These are phyloP conservation scores for Blakeslea trispora DNA, from an alignment of 371 early-diverging fungal species.

Conservation along the genomic window DNA sequence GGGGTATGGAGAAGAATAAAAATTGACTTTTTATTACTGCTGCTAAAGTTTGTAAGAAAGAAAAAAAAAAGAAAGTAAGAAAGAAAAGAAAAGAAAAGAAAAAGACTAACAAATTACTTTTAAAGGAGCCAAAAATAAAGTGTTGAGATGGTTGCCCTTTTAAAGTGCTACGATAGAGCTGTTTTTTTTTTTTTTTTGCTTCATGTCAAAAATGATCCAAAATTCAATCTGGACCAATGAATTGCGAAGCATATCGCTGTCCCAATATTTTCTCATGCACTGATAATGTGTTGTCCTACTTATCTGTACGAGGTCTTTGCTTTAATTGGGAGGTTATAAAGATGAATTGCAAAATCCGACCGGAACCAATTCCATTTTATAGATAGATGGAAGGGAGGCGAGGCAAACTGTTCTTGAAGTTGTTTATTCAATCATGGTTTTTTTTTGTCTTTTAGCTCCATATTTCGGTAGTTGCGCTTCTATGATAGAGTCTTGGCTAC, in stretches of 20 bases:
- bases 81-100: conserved; percentile 8
- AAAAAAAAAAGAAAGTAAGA: conserved; percentile 7
- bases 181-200: too few species aligned
- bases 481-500: too few species aligned
- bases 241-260: conserved; percentile 1
- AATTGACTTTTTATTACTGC: background rate
- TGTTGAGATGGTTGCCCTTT: background rate
- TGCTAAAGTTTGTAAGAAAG: conserved; percentile 1
- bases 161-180: conserved; percentile 5
- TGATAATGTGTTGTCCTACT: conserved; percentile 13
- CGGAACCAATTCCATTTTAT: conserved; percentile 13
- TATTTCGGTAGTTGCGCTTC: too few species aligned
- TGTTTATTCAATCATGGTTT: too few species aligned
- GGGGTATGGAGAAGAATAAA: conserved; percentile 6
- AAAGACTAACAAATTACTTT: conserved; percentile 3
- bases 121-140: conserved; percentile 6
- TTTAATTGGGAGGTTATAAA: background rate
- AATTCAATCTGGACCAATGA: conserved; percentile 9
- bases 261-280: conserved; percentile 14
- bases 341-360: conserved; percentile 9
- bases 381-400: conserved; percentile 1
- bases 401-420: too few species aligned
- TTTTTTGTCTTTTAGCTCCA: too few species aligned
- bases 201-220: conserved; percentile 10
- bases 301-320: conserved; percentile 11